A percentile compares a stretch with the other conserved stretches of the same genome.
Evolutionary conservation across 2,329 filamentous ascomycete genomes (phyloP).

Genomic region (Aspergillus caelatus): DNA sequence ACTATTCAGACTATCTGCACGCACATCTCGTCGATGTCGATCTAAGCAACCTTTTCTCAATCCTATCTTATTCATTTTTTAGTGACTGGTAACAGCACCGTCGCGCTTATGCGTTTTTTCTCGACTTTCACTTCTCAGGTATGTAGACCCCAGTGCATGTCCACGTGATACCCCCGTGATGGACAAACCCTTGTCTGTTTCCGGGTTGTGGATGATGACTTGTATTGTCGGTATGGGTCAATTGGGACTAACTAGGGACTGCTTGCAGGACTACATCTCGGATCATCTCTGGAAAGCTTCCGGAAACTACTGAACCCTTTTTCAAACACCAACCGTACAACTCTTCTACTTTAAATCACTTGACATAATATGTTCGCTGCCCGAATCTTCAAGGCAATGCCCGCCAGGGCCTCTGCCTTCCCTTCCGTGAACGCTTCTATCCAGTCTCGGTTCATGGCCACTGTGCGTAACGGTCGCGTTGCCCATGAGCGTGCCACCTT

Average conservation of each 20-base stretch:
- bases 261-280: constrained; percentile 65
- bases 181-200: not conserved
- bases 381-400: constrained; percentile 57
- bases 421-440: constrained; percentile 39
- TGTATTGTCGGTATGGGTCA: not conserved
- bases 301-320: constrained; percentile 55
- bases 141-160: constrained; percentile 37
- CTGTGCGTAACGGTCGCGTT: constrained; percentile 71
- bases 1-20: constrained; percentile 9
- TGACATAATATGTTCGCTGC: constrained; percentile 56
- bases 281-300: constrained; percentile 72
- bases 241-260: constrained; percentile 10
- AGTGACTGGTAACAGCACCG: constrained; percentile 42
- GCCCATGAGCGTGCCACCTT: constrained; percentile 83
- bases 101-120: constrained; percentile 82
- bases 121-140: constrained; percentile 88
- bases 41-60: constrained; percentile 24
- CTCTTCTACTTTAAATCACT: constrained; percentile 13
- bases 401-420: constrained; percentile 51
- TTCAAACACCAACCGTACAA: not conserved
- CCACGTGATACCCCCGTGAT: not conserved
- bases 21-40: constrained; percentile 26
- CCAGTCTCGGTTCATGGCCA: constrained; percentile 59
- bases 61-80: constrained; percentile 10
- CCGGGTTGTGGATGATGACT: not conserved